phyloP scores from a whole-genome alignment of 2,329 filamentous ascomycete genomes.

The Pseudonectria foliicola region DNA sequence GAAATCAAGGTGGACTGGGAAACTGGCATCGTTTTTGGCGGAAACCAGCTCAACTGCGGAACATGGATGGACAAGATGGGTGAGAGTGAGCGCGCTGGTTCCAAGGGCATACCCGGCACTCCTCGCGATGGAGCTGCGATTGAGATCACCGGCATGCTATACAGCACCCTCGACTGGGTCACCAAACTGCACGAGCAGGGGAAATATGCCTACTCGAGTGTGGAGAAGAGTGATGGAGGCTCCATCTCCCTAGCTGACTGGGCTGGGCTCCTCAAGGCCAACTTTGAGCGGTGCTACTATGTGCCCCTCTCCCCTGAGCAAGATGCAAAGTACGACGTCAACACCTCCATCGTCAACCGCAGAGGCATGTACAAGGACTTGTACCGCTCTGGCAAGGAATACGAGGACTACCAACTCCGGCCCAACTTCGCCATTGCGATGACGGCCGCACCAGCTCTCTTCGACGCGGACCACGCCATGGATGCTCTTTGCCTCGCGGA shows the following conservation, averaged over 20 bases:
- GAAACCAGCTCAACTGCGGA: slow-evolving; percentile 89
- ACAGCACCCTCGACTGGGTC: slow-evolving; percentile 83
- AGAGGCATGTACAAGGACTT: slow-evolving; percentile 97
- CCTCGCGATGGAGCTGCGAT: slow-evolving; percentile 91
- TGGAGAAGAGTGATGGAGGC: slow-evolving; percentile 55
- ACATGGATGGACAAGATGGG: slow-evolving; percentile 99
- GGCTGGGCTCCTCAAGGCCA: slow-evolving; percentile 71
- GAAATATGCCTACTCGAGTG: slow-evolving; percentile 65
- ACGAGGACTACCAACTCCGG: slow-evolving; percentile 94
- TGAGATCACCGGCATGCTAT: slow-evolving; percentile 89
- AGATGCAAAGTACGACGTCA: slow-evolving; percentile 72
- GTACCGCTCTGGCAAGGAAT: slow-evolving; percentile 88
- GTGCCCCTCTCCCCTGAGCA: slow-evolving; percentile 64
- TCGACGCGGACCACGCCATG: slow-evolving; percentile 71
- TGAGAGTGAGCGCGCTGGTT: slow-evolving; percentile 85
- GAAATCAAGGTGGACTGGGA: slow-evolving; percentile 91
- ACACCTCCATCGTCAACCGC: slow-evolving; percentile 72
- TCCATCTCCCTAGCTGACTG: slow-evolving; percentile 67
- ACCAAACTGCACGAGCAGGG: slow-evolving; percentile 58
- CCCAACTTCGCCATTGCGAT: slow-evolving; percentile 94
- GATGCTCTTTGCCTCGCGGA: slow-evolving; percentile 76
- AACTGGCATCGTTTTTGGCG: slow-evolving; percentile 80
- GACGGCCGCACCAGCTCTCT: slow-evolving; percentile 85
- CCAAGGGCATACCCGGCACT: slow-evolving; percentile 91
- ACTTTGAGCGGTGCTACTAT: slow-evolving; percentile 91